These are phyloP conservation scores for Amaranthus palmeri DNA, from an alignment of 148 eudicot species.

Conservation along the genomic window DNA sequence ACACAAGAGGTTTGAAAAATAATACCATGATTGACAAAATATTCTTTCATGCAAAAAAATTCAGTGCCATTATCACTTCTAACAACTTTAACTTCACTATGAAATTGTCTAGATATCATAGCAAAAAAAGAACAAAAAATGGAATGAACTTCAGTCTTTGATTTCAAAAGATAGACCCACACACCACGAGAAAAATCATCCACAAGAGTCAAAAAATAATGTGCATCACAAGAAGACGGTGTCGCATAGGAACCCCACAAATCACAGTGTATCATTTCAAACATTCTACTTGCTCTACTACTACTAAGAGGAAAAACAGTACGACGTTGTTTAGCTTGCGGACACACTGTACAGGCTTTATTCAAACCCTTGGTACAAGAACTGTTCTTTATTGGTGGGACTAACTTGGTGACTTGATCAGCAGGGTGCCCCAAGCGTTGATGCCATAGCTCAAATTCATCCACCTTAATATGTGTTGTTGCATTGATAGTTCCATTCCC, in stretches of 20 bases:
- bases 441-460: too few species aligned
- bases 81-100: not conserved
- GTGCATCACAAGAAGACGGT: not conserved
- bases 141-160: not conserved
- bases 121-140: not conserved
- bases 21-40: not conserved
- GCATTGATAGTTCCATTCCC: too few species aligned
- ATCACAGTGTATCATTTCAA: slow-evolving; percentile 1
- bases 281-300: not conserved
- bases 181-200: not conserved
- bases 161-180: not conserved
- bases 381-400: not conserved
- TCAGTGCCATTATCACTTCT: not conserved
- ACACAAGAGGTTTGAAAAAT: not conserved
- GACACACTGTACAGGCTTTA: not conserved
- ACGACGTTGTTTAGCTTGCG: not conserved
- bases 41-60: too few species aligned
- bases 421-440: not conserved
- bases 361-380: not conserved
- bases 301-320: not conserved
- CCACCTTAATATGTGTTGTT: too few species aligned
- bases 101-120: not conserved
- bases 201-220: slow-evolving; percentile 3
- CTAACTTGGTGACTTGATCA: not conserved
- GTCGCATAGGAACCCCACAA: not conserved